Evolutionary conservation across 1,284 basidiomycete species (phyloP).

Genomic region (Spongiforma sp.): DNA sequence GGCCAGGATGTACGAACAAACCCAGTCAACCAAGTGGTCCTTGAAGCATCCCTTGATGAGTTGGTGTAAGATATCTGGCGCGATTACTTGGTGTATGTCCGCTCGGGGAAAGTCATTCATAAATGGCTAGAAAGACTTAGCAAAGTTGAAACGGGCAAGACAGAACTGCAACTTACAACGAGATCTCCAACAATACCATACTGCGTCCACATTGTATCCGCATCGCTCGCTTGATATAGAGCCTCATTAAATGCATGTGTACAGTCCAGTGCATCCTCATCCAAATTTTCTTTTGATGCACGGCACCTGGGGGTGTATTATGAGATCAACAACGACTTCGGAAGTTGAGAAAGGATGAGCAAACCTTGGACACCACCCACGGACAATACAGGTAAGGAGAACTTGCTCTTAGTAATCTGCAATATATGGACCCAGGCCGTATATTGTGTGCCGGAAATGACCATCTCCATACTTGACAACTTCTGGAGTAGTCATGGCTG

Average conservation of each 20-base stretch:
- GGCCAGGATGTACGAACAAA: neutral
- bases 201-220: neutral
- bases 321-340: too few species aligned
- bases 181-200: constrained; percentile 1
- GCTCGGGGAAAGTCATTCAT: constrained; percentile 6
- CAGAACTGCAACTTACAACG: too few species aligned
- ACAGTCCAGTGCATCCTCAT: too few species aligned
- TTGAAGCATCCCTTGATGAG: constrained; percentile 10
- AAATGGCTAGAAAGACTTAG: neutral
- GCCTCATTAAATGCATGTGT: neutral
- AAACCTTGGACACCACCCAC: constrained; percentile 3
- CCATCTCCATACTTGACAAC: neutral
- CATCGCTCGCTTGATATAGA: neutral
- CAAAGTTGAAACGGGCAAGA: neutral
- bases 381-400: neutral
- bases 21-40: constrained; percentile 7
- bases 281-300: too few species aligned
- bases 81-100: constrained; percentile 1
- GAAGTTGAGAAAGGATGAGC: too few species aligned
- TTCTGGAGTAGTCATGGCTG: neutral
- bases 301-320: too few species aligned
- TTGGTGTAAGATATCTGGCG: constrained; percentile 6
- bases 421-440: constrained; percentile 3
- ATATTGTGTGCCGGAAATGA: neutral
- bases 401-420: constrained; percentile 5